These are phyloP conservation scores for Aspergillus kassunensis DNA, from an alignment of 495 filamentous ascomycete genomes.

Conservation along the genomic window DNA sequence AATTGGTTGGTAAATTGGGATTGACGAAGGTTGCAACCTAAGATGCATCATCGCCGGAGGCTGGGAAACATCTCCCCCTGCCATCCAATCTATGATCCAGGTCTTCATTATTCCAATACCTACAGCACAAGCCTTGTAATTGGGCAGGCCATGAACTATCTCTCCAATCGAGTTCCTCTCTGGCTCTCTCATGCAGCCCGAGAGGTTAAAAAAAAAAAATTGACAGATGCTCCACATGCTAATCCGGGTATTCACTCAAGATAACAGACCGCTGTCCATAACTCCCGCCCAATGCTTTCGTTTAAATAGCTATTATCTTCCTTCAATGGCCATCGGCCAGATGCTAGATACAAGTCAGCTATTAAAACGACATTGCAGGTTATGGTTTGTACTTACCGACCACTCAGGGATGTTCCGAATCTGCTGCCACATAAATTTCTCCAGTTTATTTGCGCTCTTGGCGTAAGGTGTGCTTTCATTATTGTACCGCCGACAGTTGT, in stretches of 20 bases:
- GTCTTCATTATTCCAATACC: no score
- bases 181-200: slow-evolving; percentile 2
- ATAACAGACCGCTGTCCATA: slow-evolving; percentile 10
- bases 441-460: slow-evolving; percentile 90
- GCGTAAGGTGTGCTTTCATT: slow-evolving; percentile 93
- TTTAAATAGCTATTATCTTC: background rate
- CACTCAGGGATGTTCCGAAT: slow-evolving; percentile 93
- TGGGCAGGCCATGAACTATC: slow-evolving; percentile 6
- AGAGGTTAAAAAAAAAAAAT: slow-evolving; percentile 10
- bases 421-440: slow-evolving; percentile 96
- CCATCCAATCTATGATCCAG: no score
- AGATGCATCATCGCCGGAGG: no score
- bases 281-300: slow-evolving; percentile 13
- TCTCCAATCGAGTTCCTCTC: slow-evolving; percentile 1
- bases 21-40: no score
- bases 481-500: slow-evolving; percentile 95
- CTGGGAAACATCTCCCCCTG: no score
- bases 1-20: background rate
- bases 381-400: slow-evolving; percentile 76
- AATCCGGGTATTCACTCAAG: slow-evolving; percentile 20
- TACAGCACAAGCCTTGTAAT: no score
- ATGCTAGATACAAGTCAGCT: slow-evolving; percentile 32
- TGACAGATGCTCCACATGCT: slow-evolving; percentile 5
- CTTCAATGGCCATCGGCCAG: slow-evolving; percentile 43
- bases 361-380: slow-evolving; percentile 9